Percentiles rank a stretch among this genome's conserved stretches.
phyloP scores from a whole-genome alignment of 768 basidiomycete species.

The Phlebiopsis gigantea region DNA sequence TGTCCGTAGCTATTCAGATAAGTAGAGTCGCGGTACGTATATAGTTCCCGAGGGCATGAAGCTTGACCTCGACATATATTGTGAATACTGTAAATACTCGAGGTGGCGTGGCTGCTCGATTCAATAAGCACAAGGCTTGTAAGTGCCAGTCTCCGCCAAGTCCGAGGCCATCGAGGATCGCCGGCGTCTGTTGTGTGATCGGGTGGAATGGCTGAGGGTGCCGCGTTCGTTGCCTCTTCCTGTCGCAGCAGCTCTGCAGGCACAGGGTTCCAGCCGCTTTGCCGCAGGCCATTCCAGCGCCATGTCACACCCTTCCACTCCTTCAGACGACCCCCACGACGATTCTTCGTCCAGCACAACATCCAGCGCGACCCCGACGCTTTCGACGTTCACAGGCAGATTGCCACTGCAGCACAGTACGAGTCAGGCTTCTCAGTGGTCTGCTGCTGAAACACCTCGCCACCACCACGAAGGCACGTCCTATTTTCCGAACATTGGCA shows the following conservation, averaged over 20 bases:
- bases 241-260: constrained; percentile 1
- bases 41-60: no score
- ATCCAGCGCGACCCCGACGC: constrained; percentile 7
- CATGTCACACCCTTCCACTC: constrained; percentile 12
- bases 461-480: constrained; percentile 70
- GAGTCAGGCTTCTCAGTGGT: constrained; percentile 57
- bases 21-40: no score
- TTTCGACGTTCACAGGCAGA: constrained; percentile 6
- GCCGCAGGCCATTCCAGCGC: constrained; percentile 1
- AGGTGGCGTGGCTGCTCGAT: no score
- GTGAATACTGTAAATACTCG: no score
- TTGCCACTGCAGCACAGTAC: constrained; percentile 22
- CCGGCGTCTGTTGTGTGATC: neutral
- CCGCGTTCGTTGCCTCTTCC: constrained; percentile 3
- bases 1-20: no score
- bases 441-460: constrained; percentile 48
- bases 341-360: constrained; percentile 12
- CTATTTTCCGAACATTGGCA: constrained; percentile 43
- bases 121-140: no score
- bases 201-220: neutral
- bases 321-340: constrained; percentile 11
- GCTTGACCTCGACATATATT: no score
- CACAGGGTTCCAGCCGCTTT: constrained; percentile 2
- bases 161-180: neutral
- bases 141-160: no score